Conservation (phyloP, 768 basidiomycete genomes). For the Termitomyces sp. region DNA sequence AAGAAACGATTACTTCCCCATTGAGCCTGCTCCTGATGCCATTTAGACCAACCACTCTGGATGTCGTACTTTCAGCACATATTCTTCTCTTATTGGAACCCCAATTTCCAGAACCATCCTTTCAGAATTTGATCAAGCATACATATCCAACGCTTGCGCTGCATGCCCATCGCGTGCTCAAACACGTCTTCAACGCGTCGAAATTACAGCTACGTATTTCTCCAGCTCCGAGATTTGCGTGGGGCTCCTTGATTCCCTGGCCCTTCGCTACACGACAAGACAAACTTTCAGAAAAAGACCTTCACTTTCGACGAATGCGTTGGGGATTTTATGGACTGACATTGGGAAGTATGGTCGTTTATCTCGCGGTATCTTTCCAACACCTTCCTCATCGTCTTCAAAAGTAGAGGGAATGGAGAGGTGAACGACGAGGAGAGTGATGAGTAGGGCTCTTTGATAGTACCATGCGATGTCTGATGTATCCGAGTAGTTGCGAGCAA, state of each 20-base stretch:
- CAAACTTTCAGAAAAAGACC: constrained; percentile 37
- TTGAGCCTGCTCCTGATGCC: neutral
- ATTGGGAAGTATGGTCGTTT: constrained; percentile 38
- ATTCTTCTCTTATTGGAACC: constrained; percentile 56
- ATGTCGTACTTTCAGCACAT: constrained; percentile 66
- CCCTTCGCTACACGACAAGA: constrained; percentile 13
- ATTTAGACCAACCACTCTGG: constrained; percentile 57
- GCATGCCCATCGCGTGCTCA: constrained; percentile 53
- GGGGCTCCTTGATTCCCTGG: constrained; percentile 38
- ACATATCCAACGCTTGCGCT: constrained; percentile 55
- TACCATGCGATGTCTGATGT: neutral
- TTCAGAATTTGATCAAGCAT: constrained; percentile 51
- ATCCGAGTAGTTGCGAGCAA: neutral
- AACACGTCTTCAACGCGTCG: constrained; percentile 19
- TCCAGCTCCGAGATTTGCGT: constrained; percentile 20
- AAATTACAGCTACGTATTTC: constrained; percentile 14
- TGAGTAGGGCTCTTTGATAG: neutral
- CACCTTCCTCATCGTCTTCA: neutral
- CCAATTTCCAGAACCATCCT: constrained; percentile 56
- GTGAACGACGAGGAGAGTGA: neutral
- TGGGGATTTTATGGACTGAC: constrained; percentile 52
- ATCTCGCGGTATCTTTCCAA: constrained; percentile 26
- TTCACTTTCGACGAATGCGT: constrained; percentile 43
- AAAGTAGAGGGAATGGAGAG: neutral
- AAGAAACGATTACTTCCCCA: constrained; percentile 10